Base-by-base conservation (phyloP, 352 stramenopile species). In the Pythium insidiosum region DNA sequence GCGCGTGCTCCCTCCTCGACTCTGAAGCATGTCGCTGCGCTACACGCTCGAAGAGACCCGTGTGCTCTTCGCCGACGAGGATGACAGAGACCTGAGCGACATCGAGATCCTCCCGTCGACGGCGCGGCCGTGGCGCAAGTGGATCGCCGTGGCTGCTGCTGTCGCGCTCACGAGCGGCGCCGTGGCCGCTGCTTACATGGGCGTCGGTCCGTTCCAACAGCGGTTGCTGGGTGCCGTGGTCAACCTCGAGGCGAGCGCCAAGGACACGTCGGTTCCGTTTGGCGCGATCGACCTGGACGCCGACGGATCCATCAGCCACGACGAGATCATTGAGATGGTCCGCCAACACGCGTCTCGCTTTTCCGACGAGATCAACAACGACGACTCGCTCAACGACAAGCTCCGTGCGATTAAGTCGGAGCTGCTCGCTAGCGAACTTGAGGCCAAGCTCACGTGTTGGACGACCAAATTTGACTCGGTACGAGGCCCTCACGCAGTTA, bases 1-100 rank as follows among this genome's bases (percentile, higher is more conserved):
- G n/a, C n/a, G n/a, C n/a, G n/a, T n/a, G n/a, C n/a, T n/a, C n/a
- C n/a, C n/a, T n/a, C n/a, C n/a, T n/a, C n/a, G n/a, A n/a, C 16
- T 4, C 35, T 9, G 21, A 9, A 2, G 19, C 23, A 50, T 49
- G 40, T 39, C 40, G 37, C 35, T 34, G 6, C 23, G 38, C 6
- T 50, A 49, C 20, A 10, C 44, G 0, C 34, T 47, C 23, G 50
- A 44, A 18, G 46, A 58, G 43, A 51, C 43, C 13, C 31, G 36
- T 24, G 37, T 31, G 23, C 37, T 58, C 26, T 29, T 36, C 13
- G 39, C 21, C 5, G 38, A 30, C 9, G 20, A 9, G 6, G 9
- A 23, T 10, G 20, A 25, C 9, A 16, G n/a, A 4, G 20, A 3
- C 11, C n/a, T 38, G 20, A 24, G 7, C 33, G 35, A n/a, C 16